phyloP scores from a whole-genome alignment of 192 early-diverging fungal species.

The Coemansia sp. region DNA sequence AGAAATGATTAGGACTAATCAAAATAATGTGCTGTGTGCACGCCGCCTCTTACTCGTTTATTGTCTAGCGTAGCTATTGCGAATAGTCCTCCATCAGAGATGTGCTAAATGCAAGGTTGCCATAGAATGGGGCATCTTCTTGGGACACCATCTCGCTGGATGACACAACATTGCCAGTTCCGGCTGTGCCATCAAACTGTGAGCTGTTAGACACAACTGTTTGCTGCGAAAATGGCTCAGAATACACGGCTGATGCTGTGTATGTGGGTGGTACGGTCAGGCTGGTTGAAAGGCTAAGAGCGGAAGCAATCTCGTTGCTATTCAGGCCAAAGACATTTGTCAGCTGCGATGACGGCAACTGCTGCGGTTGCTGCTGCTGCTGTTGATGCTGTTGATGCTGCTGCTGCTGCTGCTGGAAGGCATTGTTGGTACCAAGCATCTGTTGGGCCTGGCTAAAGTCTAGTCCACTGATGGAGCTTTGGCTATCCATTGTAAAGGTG shows the following conservation, averaged over 20 bases:
- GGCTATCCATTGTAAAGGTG: background rate
- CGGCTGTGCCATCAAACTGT: background rate
- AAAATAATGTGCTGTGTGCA: background rate
- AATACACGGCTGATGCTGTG: background rate
- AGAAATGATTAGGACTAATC: background rate
- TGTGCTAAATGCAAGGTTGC: background rate
- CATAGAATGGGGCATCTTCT: background rate
- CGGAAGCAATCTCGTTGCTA: background rate
- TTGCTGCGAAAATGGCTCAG: background rate
- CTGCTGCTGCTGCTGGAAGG: slow-evolving; percentile 1
- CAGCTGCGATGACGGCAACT: background rate
- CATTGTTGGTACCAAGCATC: background rate
- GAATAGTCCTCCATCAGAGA: slow-evolving; percentile 2
- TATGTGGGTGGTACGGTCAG: background rate
- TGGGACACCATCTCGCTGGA: background rate
- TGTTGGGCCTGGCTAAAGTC: background rate
- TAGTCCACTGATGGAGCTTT: background rate
- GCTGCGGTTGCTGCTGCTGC: background rate
- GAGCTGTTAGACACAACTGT: background rate
- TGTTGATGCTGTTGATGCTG: background rate
- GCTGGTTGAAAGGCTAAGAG: background rate
- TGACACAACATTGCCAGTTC: background rate
- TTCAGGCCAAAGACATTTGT: background rate
- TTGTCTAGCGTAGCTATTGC: background rate
- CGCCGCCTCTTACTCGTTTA: background rate